Evolutionary conservation across 1,284 basidiomycete species (phyloP), one percentile per base, ranked within the genome.

Genomic region (Heliocybe sulcata): DNA sequence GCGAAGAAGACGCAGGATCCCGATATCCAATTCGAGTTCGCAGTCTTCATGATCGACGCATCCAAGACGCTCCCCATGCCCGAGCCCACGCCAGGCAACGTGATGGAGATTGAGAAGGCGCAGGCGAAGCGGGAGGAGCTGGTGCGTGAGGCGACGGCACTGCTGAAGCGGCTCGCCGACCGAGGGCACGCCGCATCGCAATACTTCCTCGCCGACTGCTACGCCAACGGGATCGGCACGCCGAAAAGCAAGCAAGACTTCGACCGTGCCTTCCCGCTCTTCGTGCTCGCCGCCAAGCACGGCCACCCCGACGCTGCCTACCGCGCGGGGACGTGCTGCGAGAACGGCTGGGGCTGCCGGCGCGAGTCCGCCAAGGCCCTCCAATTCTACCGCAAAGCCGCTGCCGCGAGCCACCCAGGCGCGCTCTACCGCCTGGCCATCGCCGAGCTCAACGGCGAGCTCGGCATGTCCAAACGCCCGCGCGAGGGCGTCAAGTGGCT

Each of bases 1-100:
- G 96, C 96, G 25, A 98, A 97, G 75, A 99, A 98, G 76, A 97
- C 94, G 0, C 94, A 98, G 74, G 94, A 99, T 70, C 95, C 96
- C 0, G 92, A 97, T 67, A 77, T 98, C 57, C 96, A 96, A 68
- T 99, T 96, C 74, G 96, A 99, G 71, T 96, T 99, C 63, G 93
- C 95, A 53, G 93, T 96, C 14, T 98, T 99, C 76, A 95, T 98
- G 90, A 89, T 99, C 64, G 97, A 98, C 67, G 92, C 95, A 33
- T 88, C 90, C 54, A 95, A 95, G 72, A 85, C 86, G 1, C 81
- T 92, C 69, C 85, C 86, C 48, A 87, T 94, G 63, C 87, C 89
- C 2, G 71, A 72, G 2, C 77, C 74, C 16, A 83, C 82, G 1
- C 75, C 79, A 0, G 85, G 82, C 33, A 90, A 90, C 63, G 77